phyloP scores from a whole-genome alignment of 192 early-diverging fungal species.

The Coemansia interrupta region DNA sequence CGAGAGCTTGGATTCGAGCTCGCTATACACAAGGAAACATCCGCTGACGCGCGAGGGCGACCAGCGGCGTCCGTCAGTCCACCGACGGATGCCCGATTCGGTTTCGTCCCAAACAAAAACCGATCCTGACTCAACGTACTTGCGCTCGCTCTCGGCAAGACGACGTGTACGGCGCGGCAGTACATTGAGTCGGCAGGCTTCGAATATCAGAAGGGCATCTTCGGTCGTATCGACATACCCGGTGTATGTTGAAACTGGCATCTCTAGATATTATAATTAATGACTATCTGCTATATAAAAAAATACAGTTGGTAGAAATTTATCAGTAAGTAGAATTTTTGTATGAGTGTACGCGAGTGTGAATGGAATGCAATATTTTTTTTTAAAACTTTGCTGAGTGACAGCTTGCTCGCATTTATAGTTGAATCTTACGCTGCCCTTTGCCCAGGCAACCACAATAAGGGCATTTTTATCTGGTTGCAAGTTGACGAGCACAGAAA shows the following conservation, averaged over 20 bases:
- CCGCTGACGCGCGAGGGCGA: constrained; percentile 83
- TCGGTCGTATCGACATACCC: constrained; percentile 78
- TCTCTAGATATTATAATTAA: not conserved
- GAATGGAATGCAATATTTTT: too few species aligned
- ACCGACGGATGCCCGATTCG: constrained; percentile 85
- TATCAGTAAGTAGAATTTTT: not conserved
- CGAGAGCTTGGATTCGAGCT: constrained; percentile 60
- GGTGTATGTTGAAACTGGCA: constrained; percentile 54
- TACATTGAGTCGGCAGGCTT: constrained; percentile 73
- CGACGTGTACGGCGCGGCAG: constrained; percentile 68
- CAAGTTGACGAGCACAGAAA: not conserved
- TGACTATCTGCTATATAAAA: not conserved
- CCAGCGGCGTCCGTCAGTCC: constrained; percentile 91
- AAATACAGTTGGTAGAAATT: not conserved
- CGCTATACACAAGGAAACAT: constrained; percentile 82
- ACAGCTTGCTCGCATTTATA: too few species aligned
- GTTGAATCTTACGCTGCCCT: not conserved
- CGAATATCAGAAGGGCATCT: constrained; percentile 84
- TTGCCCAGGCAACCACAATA: not conserved
- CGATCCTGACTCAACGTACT: constrained; percentile 74
- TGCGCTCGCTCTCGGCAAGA: constrained; percentile 74
- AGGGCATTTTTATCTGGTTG: not conserved
- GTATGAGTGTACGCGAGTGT: not conserved
- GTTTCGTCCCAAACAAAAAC: constrained; percentile 91
- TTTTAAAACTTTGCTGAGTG: too few species aligned